Evolutionary conservation across 345 rosid genomes (phyloP).

Genomic region (Kandelia obovata): DNA sequence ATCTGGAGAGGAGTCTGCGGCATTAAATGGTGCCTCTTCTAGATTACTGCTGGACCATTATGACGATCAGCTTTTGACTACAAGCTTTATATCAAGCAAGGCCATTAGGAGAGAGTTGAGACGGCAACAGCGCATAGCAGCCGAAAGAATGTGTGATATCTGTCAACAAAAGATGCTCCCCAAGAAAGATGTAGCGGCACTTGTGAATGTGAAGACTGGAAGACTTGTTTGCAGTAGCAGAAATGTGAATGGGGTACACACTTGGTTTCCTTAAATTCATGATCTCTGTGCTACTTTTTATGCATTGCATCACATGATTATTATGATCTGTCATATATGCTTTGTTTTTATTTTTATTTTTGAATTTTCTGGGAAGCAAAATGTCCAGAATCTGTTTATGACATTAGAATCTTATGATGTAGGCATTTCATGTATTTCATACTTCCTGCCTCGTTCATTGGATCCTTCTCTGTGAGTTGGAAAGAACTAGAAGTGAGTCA

Average conservation of each 20-base stretch:
- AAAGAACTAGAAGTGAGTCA: conserved; percentile 46
- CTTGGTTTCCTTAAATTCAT: conserved; percentile 12
- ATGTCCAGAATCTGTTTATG: conserved; percentile 1
- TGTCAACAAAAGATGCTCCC: conserved; percentile 92
- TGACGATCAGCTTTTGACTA: conserved; percentile 56
- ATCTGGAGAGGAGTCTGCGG: conserved; percentile 63
- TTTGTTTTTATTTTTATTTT: neutral
- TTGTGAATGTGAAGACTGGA: conserved; percentile 72
- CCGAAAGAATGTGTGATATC: conserved; percentile 84
- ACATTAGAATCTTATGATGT: conserved; percentile 7
- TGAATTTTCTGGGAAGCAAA: neutral
- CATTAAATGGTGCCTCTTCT: conserved; percentile 42
- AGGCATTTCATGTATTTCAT: conserved; percentile 90
- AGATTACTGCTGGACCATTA: conserved; percentile 44
- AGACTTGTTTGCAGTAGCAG: conserved; percentile 78
- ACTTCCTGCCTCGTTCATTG: conserved; percentile 89
- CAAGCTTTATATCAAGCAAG: conserved; percentile 56
- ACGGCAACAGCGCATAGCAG: conserved; percentile 67
- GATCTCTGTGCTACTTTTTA: neutral
- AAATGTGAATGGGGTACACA: conserved; percentile 65
- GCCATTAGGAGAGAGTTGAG: conserved; percentile 69
- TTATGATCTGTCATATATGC: neutral
- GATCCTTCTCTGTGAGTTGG: conserved; percentile 79
- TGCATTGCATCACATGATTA: conserved; percentile 1
- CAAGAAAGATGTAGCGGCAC: conserved; percentile 75